Evolutionary conservation across 768 basidiomycete genomes (phyloP).

Genomic region (Agrocybe pediades): DNA sequence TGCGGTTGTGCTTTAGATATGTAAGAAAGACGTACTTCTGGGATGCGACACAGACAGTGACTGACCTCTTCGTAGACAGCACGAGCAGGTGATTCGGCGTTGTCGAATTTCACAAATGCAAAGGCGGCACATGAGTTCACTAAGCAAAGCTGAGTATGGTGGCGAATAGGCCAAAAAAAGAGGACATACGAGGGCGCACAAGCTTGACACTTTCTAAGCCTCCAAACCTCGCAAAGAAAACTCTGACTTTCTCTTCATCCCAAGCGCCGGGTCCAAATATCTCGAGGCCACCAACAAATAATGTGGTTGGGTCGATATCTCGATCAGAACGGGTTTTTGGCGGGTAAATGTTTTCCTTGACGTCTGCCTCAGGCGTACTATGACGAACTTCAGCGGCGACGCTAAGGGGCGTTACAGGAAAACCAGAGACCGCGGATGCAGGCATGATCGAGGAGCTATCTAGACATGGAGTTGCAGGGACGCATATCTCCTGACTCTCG

Average conservation of each 20-base stretch:
- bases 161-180: not conserved
- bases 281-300: constrained; percentile 80
- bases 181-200: constrained; percentile 59
- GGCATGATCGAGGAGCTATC: constrained; percentile 53
- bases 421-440: constrained; percentile 47
- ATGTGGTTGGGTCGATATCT: constrained; percentile 63
- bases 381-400: constrained; percentile 27
- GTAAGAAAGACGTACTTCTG: constrained; percentile 4
- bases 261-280: constrained; percentile 63
- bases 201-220: constrained; percentile 66
- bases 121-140: constrained; percentile 70
- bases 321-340: constrained; percentile 28
- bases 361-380: constrained; percentile 24
- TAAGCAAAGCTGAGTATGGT: constrained; percentile 23
- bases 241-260: constrained; percentile 64
- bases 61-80: constrained; percentile 68
- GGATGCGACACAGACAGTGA: not conserved
- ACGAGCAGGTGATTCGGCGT: constrained; percentile 61
- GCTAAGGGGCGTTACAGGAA: constrained; percentile 51
- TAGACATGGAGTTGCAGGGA: constrained; percentile 45
- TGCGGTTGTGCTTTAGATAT: constrained; percentile 61
- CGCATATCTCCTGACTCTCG: constrained; percentile 39
- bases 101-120: constrained; percentile 76
- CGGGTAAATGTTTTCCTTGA: constrained; percentile 21
- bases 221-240: constrained; percentile 65